A percentile compares a stretch with the other conserved stretches of the same genome.
Evolutionary conservation across 108 stramenopile species (phyloP).

Genomic region (Schizochytrium sp.): DNA sequence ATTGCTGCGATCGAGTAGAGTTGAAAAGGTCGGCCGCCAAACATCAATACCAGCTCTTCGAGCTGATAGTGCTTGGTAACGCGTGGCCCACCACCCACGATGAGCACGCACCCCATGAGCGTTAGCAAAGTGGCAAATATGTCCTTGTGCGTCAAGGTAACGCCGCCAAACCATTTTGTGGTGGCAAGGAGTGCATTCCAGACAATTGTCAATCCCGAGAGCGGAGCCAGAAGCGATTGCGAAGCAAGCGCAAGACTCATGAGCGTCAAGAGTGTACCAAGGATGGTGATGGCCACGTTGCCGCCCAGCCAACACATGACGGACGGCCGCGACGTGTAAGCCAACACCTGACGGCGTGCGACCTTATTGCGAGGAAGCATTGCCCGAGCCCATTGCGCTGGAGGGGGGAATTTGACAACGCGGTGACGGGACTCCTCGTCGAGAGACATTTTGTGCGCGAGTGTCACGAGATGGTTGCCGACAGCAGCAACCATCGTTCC

Average conservation of each 20-base stretch:
- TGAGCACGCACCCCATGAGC: neutral
- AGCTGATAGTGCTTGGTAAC: neutral
- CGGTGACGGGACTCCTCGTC: neutral
- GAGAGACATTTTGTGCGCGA: neutral
- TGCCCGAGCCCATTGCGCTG: neutral
- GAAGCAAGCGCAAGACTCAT: neutral
- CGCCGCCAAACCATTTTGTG: neutral
- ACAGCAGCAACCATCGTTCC: slow-evolving; percentile 2
- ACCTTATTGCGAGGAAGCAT: neutral
- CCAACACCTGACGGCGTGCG: neutral
- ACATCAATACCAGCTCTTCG: neutral
- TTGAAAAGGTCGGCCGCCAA: neutral
- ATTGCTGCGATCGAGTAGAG: neutral
- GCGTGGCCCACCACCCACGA: neutral
- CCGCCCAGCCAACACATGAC: neutral
- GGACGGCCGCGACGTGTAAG: neutral
- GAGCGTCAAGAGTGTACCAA: neutral
- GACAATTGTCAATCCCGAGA: neutral
- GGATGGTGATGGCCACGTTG: slow-evolving; percentile 7
- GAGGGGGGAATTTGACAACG: neutral
- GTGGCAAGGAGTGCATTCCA: slow-evolving; percentile 12
- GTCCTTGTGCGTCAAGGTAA: neutral
- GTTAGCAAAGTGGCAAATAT: neutral
- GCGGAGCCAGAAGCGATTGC: neutral
- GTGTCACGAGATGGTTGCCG: slow-evolving; percentile 1